Conservation (phyloP, 352 stramenopile species). For the Pseudoperonospora humuli region DNA sequence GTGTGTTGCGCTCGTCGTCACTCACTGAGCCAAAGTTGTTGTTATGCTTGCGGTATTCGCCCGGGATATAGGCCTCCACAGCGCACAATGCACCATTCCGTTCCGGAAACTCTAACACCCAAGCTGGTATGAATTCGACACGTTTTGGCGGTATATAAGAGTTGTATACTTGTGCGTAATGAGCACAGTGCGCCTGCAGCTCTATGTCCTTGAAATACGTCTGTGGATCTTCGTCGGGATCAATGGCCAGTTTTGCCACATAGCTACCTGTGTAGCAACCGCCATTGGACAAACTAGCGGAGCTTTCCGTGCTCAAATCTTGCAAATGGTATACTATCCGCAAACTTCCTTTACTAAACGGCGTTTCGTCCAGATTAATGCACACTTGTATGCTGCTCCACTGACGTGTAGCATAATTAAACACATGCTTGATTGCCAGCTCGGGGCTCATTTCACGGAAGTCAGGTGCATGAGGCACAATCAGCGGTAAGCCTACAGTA, state of each 20-base stretch:
- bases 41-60: slow-evolving; percentile 85
- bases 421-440: slow-evolving; percentile 67
- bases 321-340: slow-evolving; percentile 79
- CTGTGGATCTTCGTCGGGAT: slow-evolving; percentile 79
- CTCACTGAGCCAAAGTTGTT: slow-evolving; percentile 85
- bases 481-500: slow-evolving; percentile 45
- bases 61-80: slow-evolving; percentile 74
- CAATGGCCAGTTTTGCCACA: slow-evolving; percentile 82
- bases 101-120: slow-evolving; percentile 75
- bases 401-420: slow-evolving; percentile 65
- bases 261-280: slow-evolving; percentile 40
- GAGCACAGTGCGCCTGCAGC: slow-evolving; percentile 76
- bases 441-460: slow-evolving; percentile 54
- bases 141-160: slow-evolving; percentile 76
- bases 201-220: slow-evolving; percentile 88
- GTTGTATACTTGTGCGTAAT: slow-evolving; percentile 83
- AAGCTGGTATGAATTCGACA: slow-evolving; percentile 76
- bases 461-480: slow-evolving; percentile 67
- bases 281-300: slow-evolving; percentile 16
- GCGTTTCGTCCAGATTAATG: slow-evolving; percentile 69
- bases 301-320: slow-evolving; percentile 33
- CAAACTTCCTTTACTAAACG: slow-evolving; percentile 75
- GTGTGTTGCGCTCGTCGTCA: slow-evolving; percentile 78
- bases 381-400: slow-evolving; percentile 66
- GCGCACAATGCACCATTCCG: slow-evolving; percentile 62